Percentiles rank a stretch among this genome's conserved stretches.
Evolutionary conservation across 1,284 basidiomycete genomes (phyloP).

Genomic region (Cryptococcus deneoformans): DNA sequence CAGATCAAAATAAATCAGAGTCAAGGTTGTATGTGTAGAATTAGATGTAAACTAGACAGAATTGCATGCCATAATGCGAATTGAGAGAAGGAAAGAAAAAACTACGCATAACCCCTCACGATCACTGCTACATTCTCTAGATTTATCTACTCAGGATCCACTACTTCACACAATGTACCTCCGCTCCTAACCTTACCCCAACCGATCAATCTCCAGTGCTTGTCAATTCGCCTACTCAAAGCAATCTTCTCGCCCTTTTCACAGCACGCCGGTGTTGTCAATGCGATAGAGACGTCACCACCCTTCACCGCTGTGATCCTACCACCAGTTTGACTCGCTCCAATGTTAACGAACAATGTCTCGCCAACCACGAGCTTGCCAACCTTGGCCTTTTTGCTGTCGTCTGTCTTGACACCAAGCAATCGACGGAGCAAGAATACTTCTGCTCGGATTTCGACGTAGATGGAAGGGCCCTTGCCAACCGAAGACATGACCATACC

Average conservation of each 20-base stretch:
- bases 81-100: no score
- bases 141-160: conserved; percentile 21
- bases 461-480: conserved; percentile 90
- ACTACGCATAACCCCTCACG: no score
- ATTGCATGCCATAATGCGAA: no score
- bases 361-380: conserved; percentile 91
- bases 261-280: conserved; percentile 89
- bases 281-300: conserved; percentile 85
- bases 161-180: conserved; percentile 44
- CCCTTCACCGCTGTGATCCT: conserved; percentile 88
- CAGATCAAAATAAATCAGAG: no score
- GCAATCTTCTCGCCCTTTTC: conserved; percentile 96
- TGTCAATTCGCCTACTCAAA: conserved; percentile 86
- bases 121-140: no score
- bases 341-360: conserved; percentile 89
- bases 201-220: conserved; percentile 79
- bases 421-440: conserved; percentile 89
- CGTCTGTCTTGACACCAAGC: conserved; percentile 97
- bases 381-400: conserved; percentile 90
- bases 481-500: conserved; percentile 95
- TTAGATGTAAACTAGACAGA: no score
- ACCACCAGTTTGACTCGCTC: conserved; percentile 90
- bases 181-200: conserved; percentile 45
- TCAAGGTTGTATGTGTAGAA: no score
- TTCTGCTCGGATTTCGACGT: conserved; percentile 63